Evolutionary conservation across 2,329 filamentous ascomycete species (phyloP), one percentile per base, ranked within the genome.

Genomic region (Dactylellina parvicollis): DNA sequence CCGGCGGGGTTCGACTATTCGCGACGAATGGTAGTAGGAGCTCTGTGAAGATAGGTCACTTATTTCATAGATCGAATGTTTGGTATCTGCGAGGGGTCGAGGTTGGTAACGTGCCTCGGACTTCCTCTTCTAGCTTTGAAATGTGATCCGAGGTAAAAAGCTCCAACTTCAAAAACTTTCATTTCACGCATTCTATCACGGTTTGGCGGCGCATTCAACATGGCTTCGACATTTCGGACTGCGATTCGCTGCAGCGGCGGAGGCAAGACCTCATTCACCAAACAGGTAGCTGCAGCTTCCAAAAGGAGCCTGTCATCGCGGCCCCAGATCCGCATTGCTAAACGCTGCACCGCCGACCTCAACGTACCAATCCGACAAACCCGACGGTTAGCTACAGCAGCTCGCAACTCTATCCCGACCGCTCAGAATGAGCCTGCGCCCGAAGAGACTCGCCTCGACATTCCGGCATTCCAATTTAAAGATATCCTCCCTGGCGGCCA

Each of bases 401-500:
- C 60, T 12, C 24, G 28, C 4, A 30, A 47, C 4, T 10, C 55
- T 9, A n/a, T 9, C 24, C 18, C 20, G 26, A 18, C 30, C 24
- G 4, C 12, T 22, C 46, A 38, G 18, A 38, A 20, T 24, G n/a
- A 14, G 40, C 20, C 20, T 7, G 54, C 38, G n/a, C 34, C 47
- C 22, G 61, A 55, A 36, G 34, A 49, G 5, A 16, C 30, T 8
- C 22, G n/a, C 16, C 32, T 73, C 22, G 60, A 73, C 38, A 73
- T 73, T n/a, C 69, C 69, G 1, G 69, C 57, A 8, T 73, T 73
- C 40, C 69, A 73, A 24, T 73, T 73, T 55, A 60, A 49, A 22
- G 60, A 73, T 26, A 61, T 73, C 30, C 60, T 73, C 20, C 28
- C 54, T 1, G 54, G 47, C 24, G 69, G 69, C 16, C 32, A 46